A percentile compares a stretch with the other conserved stretches of the same genome.
phyloP scores from a whole-genome alignment of 352 stramenopile genomes.

The Globisporangium abappressorium region DNA sequence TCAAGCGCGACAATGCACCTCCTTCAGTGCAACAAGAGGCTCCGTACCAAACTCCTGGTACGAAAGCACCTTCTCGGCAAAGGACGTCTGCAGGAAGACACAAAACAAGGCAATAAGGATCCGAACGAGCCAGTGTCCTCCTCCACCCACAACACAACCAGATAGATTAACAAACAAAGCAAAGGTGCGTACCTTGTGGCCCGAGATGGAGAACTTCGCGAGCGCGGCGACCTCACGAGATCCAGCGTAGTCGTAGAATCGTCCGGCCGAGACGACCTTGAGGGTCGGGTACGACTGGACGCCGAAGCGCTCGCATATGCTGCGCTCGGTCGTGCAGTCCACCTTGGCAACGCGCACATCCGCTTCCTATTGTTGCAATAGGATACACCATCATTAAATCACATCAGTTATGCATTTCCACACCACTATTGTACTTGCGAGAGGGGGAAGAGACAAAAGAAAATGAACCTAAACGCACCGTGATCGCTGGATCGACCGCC shows the following conservation, averaged over 20 bases:
- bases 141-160: not conserved
- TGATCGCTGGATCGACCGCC: conserved; percentile 33
- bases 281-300: conserved; percentile 82
- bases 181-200: conserved; percentile 57
- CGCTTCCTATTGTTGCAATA: conserved; percentile 19
- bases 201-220: conserved; percentile 44
- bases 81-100: conserved; percentile 25
- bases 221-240: conserved; percentile 55
- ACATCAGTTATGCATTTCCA: not conserved
- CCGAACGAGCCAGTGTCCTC: not conserved
- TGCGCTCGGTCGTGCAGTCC: conserved; percentile 73
- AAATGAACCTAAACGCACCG: conserved; percentile 16
- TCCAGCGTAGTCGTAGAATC: conserved; percentile 72
- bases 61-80: conserved; percentile 52
- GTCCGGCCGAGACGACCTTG: conserved; percentile 61
- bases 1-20: not conserved
- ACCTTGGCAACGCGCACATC: conserved; percentile 63
- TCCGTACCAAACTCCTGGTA: conserved; percentile 55
- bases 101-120: not conserved
- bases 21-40: not conserved
- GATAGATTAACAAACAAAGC: not conserved
- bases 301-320: conserved; percentile 76
- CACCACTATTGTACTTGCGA: not conserved
- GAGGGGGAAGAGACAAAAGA: not conserved
- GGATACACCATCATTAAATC: not conserved